Base-by-base conservation (phyloP, 2,329 filamentous ascomycete species). In the Beauveria pseudobassiana region DNA sequence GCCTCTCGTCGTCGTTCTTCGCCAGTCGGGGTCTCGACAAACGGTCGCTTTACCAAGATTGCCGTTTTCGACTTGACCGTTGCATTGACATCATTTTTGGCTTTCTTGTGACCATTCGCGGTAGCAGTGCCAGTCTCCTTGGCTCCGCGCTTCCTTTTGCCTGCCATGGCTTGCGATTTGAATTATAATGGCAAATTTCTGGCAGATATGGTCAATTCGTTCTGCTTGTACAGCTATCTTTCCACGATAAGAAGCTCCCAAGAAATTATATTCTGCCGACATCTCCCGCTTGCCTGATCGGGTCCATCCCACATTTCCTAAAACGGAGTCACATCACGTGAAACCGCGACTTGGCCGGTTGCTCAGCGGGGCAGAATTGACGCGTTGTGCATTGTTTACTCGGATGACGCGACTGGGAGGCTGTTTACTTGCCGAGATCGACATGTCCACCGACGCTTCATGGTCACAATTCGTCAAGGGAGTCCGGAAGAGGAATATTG, bases 1-100 rank as follows among this genome's bases (percentile, higher is more conserved):
- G 82, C 82, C 68, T 87, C 85, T 64, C 83, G 76, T 67, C 79
- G 81, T 63, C 83, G 78, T 62, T 86, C 82, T 43, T 82, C 80
- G 51, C 77, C 76, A 57, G 74, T 75, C 10, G 79, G 77, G 6
- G 80, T 74, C 64, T 84, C 81, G 66, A 80, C 71, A 66, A 87
- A 87, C 4, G 72, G 74, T 40, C 68, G 67, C 63, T 74, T 74
- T 56, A 74, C 72, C 30, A 75, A 64, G 34, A 69, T 57, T 48
- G 64, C 57, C 14, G 66, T 61, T 2, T 55, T 55, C 28, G 64
- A 46, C 5, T 67, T 64, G 51, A 65, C 63, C 57, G 66, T 59
- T 18, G 66, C n/a, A 16, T 66, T 64, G n/a, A 45, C 52, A 28
- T 70, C 65, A 45, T 68, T 71, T 62, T 75, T 75, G 52, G 67